Evolutionary conservation across 805 yeast genomes (phyloP).

Genomic region (Saturnispora gosingensis): DNA sequence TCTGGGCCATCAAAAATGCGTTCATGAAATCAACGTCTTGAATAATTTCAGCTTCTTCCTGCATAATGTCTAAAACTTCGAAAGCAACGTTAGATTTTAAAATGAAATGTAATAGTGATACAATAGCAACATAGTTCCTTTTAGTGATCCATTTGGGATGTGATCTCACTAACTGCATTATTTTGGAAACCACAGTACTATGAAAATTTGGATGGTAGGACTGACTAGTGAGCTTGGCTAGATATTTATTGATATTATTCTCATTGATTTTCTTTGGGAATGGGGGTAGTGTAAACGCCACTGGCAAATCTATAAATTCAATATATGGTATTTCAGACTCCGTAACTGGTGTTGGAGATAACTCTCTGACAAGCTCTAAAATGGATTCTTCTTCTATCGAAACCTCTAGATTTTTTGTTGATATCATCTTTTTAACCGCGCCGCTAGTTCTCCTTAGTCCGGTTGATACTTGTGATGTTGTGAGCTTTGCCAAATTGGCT

Average conservation of each 20-base stretch:
- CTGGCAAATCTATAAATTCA: constrained; percentile 17
- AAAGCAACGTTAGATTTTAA: constrained; percentile 13
- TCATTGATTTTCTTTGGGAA: constrained; percentile 10
- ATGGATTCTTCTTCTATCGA: constrained; percentile 15
- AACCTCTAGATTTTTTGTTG: background rate
- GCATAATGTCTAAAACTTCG: constrained; percentile 18
- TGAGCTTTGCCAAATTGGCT: background rate
- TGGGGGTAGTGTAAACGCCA: constrained; percentile 13
- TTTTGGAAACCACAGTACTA: constrained; percentile 12
- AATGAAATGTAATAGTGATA: constrained; percentile 16
- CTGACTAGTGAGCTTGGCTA: constrained; percentile 14
- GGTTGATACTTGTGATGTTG: background rate
- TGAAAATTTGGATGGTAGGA: constrained; percentile 13
- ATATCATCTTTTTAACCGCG: background rate
- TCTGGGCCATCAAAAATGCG: constrained; percentile 15
- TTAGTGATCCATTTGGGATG: constrained; percentile 16
- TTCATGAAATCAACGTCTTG: constrained; percentile 25
- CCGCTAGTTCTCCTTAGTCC: constrained; percentile 2
- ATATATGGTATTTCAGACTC: constrained; percentile 14
- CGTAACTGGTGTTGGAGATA: constrained; percentile 18
- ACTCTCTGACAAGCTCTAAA: constrained; percentile 16
- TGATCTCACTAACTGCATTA: constrained; percentile 11
- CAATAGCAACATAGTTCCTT: constrained; percentile 13
- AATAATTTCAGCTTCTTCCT: constrained; percentile 10
- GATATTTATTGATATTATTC: constrained; percentile 13